phyloP scores from a whole-genome alignment of 805 yeast species.

The Candida verbasci region DNA sequence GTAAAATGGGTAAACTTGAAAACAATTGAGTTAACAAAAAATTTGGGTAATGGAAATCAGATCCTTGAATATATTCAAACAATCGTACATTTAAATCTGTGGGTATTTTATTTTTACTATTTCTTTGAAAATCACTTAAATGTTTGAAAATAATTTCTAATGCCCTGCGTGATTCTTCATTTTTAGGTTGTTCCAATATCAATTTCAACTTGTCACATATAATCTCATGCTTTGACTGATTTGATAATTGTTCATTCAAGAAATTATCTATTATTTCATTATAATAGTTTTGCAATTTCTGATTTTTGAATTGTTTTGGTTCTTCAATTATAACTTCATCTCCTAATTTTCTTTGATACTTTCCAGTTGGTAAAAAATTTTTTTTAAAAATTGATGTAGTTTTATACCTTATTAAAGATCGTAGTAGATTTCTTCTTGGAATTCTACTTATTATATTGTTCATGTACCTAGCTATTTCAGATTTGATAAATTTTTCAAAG shows the following conservation, averaged over 20 bases:
- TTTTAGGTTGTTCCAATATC: neutral
- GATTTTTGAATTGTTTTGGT: slow-evolving; percentile 1
- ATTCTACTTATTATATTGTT: neutral
- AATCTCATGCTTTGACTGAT: neutral
- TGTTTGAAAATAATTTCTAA: neutral
- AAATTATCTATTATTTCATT: slow-evolving; percentile 2
- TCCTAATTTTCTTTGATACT: neutral
- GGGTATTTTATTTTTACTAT: neutral
- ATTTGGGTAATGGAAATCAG: too few relatives aligned
- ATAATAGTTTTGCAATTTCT: neutral
- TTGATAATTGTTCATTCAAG: neutral
- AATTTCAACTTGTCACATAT: neutral
- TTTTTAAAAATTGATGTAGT: neutral
- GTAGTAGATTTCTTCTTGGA: neutral
- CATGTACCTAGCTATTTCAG: too few relatives aligned
- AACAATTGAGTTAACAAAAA: too few relatives aligned
- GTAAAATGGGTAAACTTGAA: neutral
- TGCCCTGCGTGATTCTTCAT: neutral
- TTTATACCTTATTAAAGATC: neutral
- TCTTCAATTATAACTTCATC: slow-evolving; percentile 2
- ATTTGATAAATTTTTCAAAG: too few relatives aligned
- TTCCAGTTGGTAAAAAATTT: neutral
- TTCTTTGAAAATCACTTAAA: neutral
- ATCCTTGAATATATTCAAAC: slow-evolving; percentile 1
- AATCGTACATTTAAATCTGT: neutral